phyloP scores from a whole-genome alignment of 495 filamentous ascomycete species.

The Rostrohypoxylon terebratum region DNA sequence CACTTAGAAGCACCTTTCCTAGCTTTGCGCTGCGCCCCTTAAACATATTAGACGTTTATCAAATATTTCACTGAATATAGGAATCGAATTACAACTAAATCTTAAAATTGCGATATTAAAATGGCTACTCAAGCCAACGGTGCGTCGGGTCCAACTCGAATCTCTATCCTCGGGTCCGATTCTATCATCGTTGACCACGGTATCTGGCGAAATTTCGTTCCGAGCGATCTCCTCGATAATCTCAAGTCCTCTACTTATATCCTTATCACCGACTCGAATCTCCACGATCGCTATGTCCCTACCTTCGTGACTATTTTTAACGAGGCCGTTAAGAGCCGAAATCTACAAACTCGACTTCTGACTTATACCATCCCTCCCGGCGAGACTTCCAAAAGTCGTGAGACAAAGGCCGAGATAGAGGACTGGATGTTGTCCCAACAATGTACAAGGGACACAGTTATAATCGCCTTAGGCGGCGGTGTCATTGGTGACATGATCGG shows the following conservation, averaged over 20 bases:
- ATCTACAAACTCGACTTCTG: constrained; percentile 75
- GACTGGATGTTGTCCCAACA: constrained; percentile 94
- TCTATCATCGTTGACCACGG: constrained; percentile 92
- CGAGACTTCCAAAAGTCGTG: constrained; percentile 90
- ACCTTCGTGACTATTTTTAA: constrained; percentile 79
- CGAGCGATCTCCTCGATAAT: constrained; percentile 81
- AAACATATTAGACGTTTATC: not conserved
- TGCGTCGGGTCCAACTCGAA: constrained; percentile 58
- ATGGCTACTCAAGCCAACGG: constrained; percentile 37
- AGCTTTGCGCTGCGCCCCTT: not conserved
- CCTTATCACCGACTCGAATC: constrained; percentile 95
- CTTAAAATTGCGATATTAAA: constrained; percentile 10
- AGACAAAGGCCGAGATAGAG: constrained; percentile 94
- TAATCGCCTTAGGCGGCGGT: constrained; percentile 95
- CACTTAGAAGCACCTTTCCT: constrained; percentile 13
- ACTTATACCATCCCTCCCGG: constrained; percentile 90
- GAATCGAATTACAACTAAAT: not conserved
- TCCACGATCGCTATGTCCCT: constrained; percentile 82
- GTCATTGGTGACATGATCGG: constrained; percentile 98
- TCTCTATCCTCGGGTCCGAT: constrained; percentile 70
- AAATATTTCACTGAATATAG: not conserved
- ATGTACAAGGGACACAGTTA: constrained; percentile 94
- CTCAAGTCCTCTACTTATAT: constrained; percentile 91
- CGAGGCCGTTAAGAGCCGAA: constrained; percentile 59
- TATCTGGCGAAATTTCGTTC: constrained; percentile 85